Conservation (phyloP, 805 yeast species). For the Candida pini region DNA sequence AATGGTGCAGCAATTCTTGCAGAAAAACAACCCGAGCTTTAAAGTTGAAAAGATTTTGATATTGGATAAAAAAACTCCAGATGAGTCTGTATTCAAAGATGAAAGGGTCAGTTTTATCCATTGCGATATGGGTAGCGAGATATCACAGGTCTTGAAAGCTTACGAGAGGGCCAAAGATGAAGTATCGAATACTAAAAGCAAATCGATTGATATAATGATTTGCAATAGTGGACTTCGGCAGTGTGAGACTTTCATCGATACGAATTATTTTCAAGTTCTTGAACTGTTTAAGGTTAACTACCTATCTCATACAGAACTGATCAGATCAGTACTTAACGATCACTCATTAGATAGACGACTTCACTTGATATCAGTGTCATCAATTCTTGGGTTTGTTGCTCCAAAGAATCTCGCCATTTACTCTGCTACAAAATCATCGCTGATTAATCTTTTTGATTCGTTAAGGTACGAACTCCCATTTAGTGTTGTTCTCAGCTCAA, state of each 20-base stretch:
- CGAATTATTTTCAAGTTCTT: constrained; percentile 20
- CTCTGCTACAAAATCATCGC: constrained; percentile 45
- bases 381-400: constrained; percentile 43
- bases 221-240: constrained; percentile 49
- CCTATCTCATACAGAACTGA: constrained; percentile 37
- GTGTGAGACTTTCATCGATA: constrained; percentile 23
- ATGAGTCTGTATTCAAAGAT: constrained; percentile 6
- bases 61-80: constrained; percentile 4
- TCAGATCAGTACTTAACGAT: constrained; percentile 25
- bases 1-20: constrained; percentile 27
- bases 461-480: constrained; percentile 34
- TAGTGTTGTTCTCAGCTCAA: constrained; percentile 31
- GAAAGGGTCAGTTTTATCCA: constrained; percentile 20
- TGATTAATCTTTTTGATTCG: constrained; percentile 39
- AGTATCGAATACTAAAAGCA: constrained; percentile 3
- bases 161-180: constrained; percentile 18
- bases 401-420: constrained; percentile 44
- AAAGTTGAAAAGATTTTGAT: constrained; percentile 5
- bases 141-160: constrained; percentile 14
- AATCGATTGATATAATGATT: constrained; percentile 30
- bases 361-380: constrained; percentile 39
- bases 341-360: constrained; percentile 22
- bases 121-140: constrained; percentile 19
- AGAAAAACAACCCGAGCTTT: background rate
- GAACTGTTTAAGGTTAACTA: constrained; percentile 37